Evolutionary conservation across 768 basidiomycete genomes (phyloP), one percentile per base, ranked within the genome.

Genomic region (Ramaria rubella): DNA sequence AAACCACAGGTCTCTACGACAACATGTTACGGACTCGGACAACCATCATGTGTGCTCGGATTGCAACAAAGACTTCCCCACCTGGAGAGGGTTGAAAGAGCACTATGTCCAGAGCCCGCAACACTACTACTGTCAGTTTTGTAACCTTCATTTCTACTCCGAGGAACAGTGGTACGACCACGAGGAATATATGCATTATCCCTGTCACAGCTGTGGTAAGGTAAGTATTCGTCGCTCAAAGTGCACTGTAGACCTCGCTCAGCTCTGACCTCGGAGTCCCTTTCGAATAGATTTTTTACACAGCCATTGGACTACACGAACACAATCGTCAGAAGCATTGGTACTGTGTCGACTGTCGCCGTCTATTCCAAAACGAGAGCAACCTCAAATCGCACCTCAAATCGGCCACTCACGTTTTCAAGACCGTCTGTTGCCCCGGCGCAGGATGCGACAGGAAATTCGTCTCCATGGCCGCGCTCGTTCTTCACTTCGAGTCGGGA

Each of bases 401-500:
- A 14, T 86, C 86, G 1, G 72, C 77, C 29, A 42, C 68, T 9
- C 86, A 87, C 64, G 66, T 67, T 7, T 67, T 74, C 3, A 72
- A 67, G 55, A 65, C 65, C 57, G 59, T 80, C 70, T 62, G 68
- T 59, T 69, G 77, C 63, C 68, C 71, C 0, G 70, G 74, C 55
- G 57, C 19, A 4, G 72, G 74, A 33, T 88, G 87, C 63, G 67
- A 57, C 1, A 59, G 60, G 21, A 61, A 54, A 1, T 87, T 87
- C 67, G 65, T 81, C 51, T 80, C 77, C 19, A 69, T 62, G 42
- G 75, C 83, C 8, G 79, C 82, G 9, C 71, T 88, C 45, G 63
- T 80, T 30, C 75, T 79, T 29, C 86, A 89, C 65, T 74, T 86
- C 64, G 87, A 88, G 63, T 70, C 74, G 11, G 85, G 85, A 1